Evolutionary conservation across 805 yeast genomes (phyloP).

Genomic region (Clavispora santaluciae): DNA sequence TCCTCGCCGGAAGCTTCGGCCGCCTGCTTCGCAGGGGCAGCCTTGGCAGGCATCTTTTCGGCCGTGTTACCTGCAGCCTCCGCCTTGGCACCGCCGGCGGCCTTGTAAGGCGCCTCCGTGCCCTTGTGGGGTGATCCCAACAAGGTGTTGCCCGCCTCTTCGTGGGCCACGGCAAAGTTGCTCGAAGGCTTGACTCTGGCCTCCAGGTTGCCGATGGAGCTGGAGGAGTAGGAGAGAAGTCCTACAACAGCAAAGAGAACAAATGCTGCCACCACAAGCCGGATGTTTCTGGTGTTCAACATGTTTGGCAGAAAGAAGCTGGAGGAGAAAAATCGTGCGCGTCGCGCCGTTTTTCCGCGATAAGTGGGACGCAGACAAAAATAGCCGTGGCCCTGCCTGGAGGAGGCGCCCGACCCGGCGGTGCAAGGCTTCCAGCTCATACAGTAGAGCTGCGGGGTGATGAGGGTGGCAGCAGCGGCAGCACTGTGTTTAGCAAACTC

Average conservation of each 20-base stretch:
- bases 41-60: neutral
- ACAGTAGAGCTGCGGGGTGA: too few species aligned
- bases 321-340: neutral
- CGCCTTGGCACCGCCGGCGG: slow-evolving; percentile 3
- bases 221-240: slow-evolving; percentile 44
- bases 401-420: too few species aligned
- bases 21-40: neutral
- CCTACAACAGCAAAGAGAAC: slow-evolving; percentile 47
- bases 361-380: neutral
- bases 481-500: too few species aligned
- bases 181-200: slow-evolving; percentile 22
- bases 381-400: neutral
- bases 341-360: neutral
- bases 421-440: too few species aligned
- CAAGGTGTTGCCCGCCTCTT: slow-evolving; percentile 21
- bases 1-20: neutral
- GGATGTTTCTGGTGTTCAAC: slow-evolving; percentile 45
- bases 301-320: slow-evolving; percentile 10
- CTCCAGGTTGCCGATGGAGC: slow-evolving; percentile 27
- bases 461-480: too few species aligned
- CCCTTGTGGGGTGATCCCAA: slow-evolving; percentile 33
- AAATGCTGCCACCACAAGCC: slow-evolving; percentile 48
- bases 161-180: slow-evolving; percentile 12
- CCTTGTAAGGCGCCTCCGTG: slow-evolving; percentile 32
- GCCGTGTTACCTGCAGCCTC: slow-evolving; percentile 3